Evolutionary conservation across 1,284 basidiomycete genomes (phyloP).

Genomic region (Somion occarium): DNA sequence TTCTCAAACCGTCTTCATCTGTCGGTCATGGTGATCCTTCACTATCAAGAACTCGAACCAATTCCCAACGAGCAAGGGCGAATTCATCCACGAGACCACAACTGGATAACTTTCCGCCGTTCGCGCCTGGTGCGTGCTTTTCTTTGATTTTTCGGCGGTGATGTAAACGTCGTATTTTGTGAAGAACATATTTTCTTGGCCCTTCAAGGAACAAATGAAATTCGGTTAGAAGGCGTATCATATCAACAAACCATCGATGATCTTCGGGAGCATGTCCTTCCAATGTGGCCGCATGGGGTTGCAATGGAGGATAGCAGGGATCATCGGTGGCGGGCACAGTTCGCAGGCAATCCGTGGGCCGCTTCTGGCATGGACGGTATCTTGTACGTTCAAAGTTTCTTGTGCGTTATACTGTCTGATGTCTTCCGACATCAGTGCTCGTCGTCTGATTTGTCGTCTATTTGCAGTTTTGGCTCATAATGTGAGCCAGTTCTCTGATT

Average conservation of each 20-base stretch:
- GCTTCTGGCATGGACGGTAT: constrained; percentile 34
- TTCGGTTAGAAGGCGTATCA: constrained; percentile 37
- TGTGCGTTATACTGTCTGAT: neutral
- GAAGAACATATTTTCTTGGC: constrained; percentile 33
- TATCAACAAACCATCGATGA: constrained; percentile 33
- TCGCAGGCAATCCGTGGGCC: constrained; percentile 42
- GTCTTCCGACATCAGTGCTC: constrained; percentile 28
- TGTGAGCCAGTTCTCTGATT: constrained; percentile 19
- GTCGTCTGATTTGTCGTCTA: constrained; percentile 37
- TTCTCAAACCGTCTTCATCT: neutral
- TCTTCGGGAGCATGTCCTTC: constrained; percentile 36
- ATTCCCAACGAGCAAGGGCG: constrained; percentile 11
- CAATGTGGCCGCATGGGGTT: constrained; percentile 44
- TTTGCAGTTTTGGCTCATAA: constrained; percentile 36
- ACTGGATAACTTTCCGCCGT: constrained; percentile 18
- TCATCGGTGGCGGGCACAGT: constrained; percentile 36
- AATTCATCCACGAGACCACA: constrained; percentile 26
- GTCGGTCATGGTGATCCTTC: neutral
- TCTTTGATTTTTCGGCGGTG: neutral
- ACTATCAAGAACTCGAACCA: neutral
- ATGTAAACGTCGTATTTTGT: neutral
- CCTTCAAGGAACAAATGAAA: constrained; percentile 31
- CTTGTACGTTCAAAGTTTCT: constrained; percentile 29
- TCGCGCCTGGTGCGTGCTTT: constrained; percentile 21
- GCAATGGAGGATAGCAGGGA: constrained; percentile 20